Evolutionary conservation across 176 grass and related monocot species (phyloP).

Genomic region (Juncus effusus): DNA sequence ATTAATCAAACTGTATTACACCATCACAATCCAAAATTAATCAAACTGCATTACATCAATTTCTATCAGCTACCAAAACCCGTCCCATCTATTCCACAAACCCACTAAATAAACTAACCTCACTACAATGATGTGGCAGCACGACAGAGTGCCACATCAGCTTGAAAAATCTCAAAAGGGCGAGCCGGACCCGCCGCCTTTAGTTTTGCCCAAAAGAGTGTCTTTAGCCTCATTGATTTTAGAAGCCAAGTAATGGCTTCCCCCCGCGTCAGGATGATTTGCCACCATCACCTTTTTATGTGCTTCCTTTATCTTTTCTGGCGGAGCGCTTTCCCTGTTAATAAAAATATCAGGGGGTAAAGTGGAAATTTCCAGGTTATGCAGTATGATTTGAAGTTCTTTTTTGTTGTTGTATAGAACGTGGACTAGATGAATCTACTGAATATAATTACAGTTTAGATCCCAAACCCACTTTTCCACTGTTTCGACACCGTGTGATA

Average conservation of each 20-base stretch:
- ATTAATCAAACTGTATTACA: too few species aligned
- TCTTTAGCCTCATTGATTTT: conserved; percentile 98
- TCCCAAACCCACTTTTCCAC: too few species aligned
- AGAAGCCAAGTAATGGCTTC: conserved; percentile 88
- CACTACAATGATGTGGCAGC: background rate
- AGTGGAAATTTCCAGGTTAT: background rate
- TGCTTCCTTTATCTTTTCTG: conserved; percentile 92
- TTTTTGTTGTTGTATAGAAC: too few species aligned
- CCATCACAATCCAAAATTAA: too few species aligned
- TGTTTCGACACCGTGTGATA: too few species aligned
- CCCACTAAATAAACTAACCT: background rate
- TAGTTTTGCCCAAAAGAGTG: conserved; percentile 68
- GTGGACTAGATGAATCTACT: too few species aligned
- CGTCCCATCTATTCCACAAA: too few species aligned
- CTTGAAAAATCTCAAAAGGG: conserved; percentile 56
- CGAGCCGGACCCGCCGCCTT: conserved; percentile 49
- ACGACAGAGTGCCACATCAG: conserved; percentile 1
- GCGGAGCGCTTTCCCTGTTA: conserved; percentile 55
- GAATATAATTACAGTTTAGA: too few species aligned
- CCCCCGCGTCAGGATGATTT: conserved; percentile 88
- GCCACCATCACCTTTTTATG: conserved; percentile 97
- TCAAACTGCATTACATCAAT: too few species aligned
- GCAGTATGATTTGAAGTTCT: too few species aligned
- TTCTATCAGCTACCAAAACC: too few species aligned
- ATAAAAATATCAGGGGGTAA: conserved; percentile 12